Evolutionary conservation across 148 eudicot genomes (phyloP).

Genomic region (Spergularia bocconei): DNA sequence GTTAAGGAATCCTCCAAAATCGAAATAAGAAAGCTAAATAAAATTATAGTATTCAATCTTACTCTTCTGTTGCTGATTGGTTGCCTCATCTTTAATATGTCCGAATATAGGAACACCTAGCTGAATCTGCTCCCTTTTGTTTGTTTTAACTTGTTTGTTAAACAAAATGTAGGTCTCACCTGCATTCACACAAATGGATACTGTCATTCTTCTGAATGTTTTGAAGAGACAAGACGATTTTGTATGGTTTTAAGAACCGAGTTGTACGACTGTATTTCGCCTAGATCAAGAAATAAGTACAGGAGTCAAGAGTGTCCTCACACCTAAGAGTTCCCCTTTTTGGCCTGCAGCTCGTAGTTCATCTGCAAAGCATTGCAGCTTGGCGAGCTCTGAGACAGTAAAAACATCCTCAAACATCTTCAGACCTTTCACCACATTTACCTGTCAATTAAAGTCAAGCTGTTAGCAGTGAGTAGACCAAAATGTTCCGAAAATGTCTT

Average conservation of each 20-base stretch:
- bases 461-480: constrained; percentile 5
- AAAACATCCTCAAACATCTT: constrained; percentile 81
- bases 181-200: constrained; percentile 25
- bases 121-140: constrained; percentile 90
- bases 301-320: constrained; percentile 15
- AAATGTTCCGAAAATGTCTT: not conserved
- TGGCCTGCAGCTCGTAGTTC: constrained; percentile 85
- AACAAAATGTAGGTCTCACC: constrained; percentile 86
- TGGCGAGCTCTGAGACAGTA: constrained; percentile 63
- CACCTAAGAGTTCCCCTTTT: constrained; percentile 91
- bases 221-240: too few relatives aligned
- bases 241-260: too few relatives aligned
- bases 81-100: constrained; percentile 55
- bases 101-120: constrained; percentile 85
- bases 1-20: not conserved
- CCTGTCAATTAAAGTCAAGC: constrained; percentile 41
- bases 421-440: constrained; percentile 90
- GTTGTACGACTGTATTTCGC: too few relatives aligned
- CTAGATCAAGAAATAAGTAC: not conserved
- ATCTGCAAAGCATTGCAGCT: constrained; percentile 57
- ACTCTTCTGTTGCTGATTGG: constrained; percentile 48
- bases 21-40: not conserved
- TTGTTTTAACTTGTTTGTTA: constrained; percentile 80
- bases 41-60: constrained; percentile 20
- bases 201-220: too few relatives aligned